Conservation (phyloP, 495 filamentous ascomycete genomes). For the Penicillium cinerascens region DNA sequence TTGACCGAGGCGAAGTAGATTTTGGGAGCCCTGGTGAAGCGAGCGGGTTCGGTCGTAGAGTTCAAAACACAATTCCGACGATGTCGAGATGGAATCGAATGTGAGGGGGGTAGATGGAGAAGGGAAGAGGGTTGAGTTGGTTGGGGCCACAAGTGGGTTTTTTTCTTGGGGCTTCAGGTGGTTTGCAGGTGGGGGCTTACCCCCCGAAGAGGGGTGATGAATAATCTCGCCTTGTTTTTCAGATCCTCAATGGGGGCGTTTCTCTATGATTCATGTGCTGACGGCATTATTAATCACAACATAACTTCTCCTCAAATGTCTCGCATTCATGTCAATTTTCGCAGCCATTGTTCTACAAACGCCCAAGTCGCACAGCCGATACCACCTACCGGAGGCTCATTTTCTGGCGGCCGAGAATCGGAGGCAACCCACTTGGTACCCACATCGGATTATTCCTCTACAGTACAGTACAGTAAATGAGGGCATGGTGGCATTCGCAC, state of each 20-base stretch:
- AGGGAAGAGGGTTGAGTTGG: constrained; percentile 1
- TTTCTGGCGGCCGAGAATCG: constrained; percentile 9
- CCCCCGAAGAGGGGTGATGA: constrained; percentile 14
- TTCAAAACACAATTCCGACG: background rate
- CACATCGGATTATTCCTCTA: background rate
- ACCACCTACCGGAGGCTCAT: background rate
- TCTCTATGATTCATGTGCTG: background rate
- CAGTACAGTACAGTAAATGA: background rate
- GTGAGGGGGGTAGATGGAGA: constrained; percentile 7
- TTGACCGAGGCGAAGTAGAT: background rate
- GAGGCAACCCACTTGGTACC: constrained; percentile 3
- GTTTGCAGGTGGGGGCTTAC: constrained; percentile 7
- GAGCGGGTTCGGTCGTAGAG: background rate
- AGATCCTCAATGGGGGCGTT: background rate
- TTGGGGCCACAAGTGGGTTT: constrained; percentile 11
- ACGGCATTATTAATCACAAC: background rate
- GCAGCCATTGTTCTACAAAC: background rate
- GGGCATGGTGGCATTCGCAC: background rate
- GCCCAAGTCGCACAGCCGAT: background rate
- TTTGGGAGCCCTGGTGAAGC: background rate
- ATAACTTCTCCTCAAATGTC: background rate
- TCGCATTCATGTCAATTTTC: background rate
- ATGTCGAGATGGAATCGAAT: constrained; percentile 5
- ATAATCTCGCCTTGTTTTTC: constrained; percentile 16
- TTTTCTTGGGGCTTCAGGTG: constrained; percentile 18